A percentile compares a stretch with the other conserved stretches of the same genome.
Evolutionary conservation across 495 filamentous ascomycete genomes (phyloP).

Genomic region (Aspergillus mulundensis): DNA sequence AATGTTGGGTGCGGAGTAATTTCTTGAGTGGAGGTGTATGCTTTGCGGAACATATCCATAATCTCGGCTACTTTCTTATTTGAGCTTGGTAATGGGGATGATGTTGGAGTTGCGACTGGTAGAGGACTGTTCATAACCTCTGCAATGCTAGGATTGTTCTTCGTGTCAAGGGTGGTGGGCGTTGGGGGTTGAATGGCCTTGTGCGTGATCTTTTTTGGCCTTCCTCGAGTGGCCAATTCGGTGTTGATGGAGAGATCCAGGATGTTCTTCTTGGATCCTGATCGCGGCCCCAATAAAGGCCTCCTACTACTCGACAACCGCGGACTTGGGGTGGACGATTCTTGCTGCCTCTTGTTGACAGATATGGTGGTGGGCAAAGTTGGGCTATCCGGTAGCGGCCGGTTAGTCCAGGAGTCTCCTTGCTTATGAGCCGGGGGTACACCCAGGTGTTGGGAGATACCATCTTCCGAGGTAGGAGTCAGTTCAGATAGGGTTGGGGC

Average conservation of each 20-base stretch:
- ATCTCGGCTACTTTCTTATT: constrained; percentile 36
- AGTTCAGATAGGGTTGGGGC: constrained; percentile 29
- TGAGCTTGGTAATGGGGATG: constrained; percentile 20
- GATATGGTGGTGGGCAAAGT: constrained; percentile 30
- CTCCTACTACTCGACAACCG: background rate
- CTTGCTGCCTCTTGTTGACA: constrained; percentile 1
- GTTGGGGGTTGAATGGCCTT: constrained; percentile 42
- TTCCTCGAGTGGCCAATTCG: constrained; percentile 30
- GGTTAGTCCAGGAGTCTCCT: constrained; percentile 34
- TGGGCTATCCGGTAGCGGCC: constrained; percentile 40
- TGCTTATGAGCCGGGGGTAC: constrained; percentile 38
- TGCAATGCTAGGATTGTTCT: constrained; percentile 37
- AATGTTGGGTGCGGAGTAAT: constrained; percentile 37
- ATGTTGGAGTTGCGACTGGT: constrained; percentile 23
- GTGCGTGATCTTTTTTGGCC: constrained; percentile 32
- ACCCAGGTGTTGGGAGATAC: constrained; percentile 24
- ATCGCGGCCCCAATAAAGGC: constrained; percentile 11
- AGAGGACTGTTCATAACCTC: constrained; percentile 45
- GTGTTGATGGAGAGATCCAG: constrained; percentile 44
- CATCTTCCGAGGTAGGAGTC: constrained; percentile 10
- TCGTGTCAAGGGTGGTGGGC: constrained; percentile 25
- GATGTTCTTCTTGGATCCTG: constrained; percentile 34
- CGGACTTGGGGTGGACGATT: constrained; percentile 6
- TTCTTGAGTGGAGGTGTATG: constrained; percentile 30
- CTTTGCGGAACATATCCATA: constrained; percentile 43